Evolutionary conservation across 805 yeast species (phyloP), one percentile per base, ranked within the genome.

Genomic region (Candida awuae): DNA sequence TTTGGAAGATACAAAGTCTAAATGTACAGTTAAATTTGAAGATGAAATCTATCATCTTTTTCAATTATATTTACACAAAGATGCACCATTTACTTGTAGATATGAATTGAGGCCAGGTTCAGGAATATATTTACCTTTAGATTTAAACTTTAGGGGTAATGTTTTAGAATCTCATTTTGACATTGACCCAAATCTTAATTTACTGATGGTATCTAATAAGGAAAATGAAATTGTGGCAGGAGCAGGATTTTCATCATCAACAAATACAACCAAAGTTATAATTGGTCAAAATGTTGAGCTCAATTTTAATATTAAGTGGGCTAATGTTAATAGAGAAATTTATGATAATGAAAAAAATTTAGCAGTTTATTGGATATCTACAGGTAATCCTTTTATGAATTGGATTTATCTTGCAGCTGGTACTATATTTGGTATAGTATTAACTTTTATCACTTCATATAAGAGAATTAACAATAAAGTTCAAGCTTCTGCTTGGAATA

Each of bases 51-150:
- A 71, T 53, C 92, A 83, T 52, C 55, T 82, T 42, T 79, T 83
- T 56, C 90, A 83, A 60, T 63, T 82, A 34, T 82, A 82, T 54
- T 63, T 83, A 31, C 92, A 83, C 56, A 81, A 82, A 53, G 92
- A 83, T 54, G 77, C 72, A 8, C 92, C 92, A 21, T 75, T 77
- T 53, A 70, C 82, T 34, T 83, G 92, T 56, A 64, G 80, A 39
- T 48, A 80, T 8, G 81, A 83, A 4, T 56, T 74, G 42, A 60
- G 70, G 15, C 62, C 62, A 27, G 60, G 64, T 39, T 61, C 65
- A 30, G 62, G 68, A 26, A 71, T 73, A 7, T 61, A 53, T 26
- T 61, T 80, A 10, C 88, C 90, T 5, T 57, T 81, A 39, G 70
- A 75, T 6, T 67, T 82, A 54, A 73, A 75, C 49, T 61, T 82